Conservation (phyloP, 148 eudicot species). For the Rhododendron molle region DNA sequence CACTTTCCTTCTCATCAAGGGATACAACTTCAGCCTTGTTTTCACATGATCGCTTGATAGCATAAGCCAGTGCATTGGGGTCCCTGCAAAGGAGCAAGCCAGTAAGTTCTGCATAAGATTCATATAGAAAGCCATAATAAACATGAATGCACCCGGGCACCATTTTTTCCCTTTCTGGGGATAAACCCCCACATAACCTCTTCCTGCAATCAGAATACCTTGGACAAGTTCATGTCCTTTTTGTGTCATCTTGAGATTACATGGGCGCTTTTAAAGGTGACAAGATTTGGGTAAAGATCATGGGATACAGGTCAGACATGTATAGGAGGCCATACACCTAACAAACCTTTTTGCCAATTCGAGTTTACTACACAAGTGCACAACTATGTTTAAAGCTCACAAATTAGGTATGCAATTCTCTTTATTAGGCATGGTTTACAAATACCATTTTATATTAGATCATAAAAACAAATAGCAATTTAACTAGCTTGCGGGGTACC, state of each 20-base stretch:
- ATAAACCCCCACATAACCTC: not conserved
- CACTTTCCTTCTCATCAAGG: constrained; percentile 94
- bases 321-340: not conserved
- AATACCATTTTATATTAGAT: not conserved
- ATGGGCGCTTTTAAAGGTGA: not conserved
- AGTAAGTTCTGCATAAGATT: constrained; percentile 5
- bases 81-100: constrained; percentile 55
- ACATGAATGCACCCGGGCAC: not conserved
- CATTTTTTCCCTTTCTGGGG: not conserved
- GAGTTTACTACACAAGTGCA: not conserved
- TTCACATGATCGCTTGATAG: constrained; percentile 96
- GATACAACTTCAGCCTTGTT: constrained; percentile 97
- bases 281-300: not conserved
- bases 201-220: not conserved
- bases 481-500: not conserved
- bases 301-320: not conserved
- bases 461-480: not conserved
- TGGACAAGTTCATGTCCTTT: not conserved
- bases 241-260: not conserved
- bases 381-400: not conserved
- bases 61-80: constrained; percentile 81
- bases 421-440: not conserved
- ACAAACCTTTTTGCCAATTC: not conserved
- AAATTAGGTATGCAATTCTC: not conserved
- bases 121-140: not conserved